Conservation (phyloP, 257 asterid genomes). For the Solanum stenotomum region DNA sequence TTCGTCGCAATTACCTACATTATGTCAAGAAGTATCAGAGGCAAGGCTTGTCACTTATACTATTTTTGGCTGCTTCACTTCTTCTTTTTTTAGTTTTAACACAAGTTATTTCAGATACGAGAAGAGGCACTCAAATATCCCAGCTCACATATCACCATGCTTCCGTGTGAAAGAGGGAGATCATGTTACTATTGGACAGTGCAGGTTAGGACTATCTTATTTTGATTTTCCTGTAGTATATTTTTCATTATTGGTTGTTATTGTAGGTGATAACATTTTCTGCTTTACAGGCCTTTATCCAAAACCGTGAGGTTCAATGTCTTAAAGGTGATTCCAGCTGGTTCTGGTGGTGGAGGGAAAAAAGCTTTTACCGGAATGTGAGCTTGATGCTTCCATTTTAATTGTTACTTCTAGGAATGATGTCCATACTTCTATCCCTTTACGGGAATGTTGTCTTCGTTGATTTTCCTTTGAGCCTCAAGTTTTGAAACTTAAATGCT, state of each 20-base stretch:
- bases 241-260: neutral
- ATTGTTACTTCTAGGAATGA: neutral
- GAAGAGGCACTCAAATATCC: slow-evolving; percentile 35
- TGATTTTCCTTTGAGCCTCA: neutral
- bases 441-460: neutral
- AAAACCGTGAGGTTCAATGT: slow-evolving; percentile 34
- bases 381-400: neutral
- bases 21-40: neutral
- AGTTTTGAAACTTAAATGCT: neutral
- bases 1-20: neutral
- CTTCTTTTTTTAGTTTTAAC: neutral
- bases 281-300: slow-evolving; percentile 23
- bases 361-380: slow-evolving; percentile 2
- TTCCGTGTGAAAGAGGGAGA: slow-evolving; percentile 41
- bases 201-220: slow-evolving; percentile 15
- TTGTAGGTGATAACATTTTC: neutral
- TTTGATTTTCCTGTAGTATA: neutral
- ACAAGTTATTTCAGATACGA: slow-evolving; percentile 17
- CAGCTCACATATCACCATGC: slow-evolving; percentile 33
- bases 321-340: slow-evolving; percentile 33
- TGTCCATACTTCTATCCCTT: neutral
- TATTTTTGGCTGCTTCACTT: neutral
- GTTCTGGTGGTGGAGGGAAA: slow-evolving; percentile 26
- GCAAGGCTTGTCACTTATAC: neutral
- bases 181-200: slow-evolving; percentile 35